Evolutionary conservation across 371 early-diverging fungal species (phyloP), one percentile per base, ranked within the genome.

Genomic region (Batkoa obscura): DNA sequence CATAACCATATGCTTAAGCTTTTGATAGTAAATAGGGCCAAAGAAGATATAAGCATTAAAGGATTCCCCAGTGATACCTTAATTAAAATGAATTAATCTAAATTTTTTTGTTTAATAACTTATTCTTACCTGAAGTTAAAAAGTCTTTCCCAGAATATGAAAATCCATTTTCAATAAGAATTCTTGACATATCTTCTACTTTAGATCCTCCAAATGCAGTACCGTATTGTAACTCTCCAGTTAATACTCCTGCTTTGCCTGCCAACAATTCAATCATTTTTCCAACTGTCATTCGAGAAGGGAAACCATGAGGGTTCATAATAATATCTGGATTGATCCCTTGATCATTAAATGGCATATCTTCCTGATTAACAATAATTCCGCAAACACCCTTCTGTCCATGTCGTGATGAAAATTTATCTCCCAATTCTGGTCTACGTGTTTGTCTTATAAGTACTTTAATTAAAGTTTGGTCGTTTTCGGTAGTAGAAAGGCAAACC

Each of bases 241-340:
- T 83, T 58, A 98, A 62, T 1, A 98, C 88, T 50, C 96, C 99
- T 0, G 98, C 98, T 69, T 99, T 99, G 58, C 99, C 99, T 4
- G 91, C 88, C 49, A 97, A 66, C 57, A 95, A 67, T 72, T 99
- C 99, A 66, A 99, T 90, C 85, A 99, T 94, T 69, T 99, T 98
- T 51, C 99, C 99, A 3, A 99, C 98, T 30, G 99, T 99, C 99
- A 99, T 99, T 73, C 99, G 94, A 30, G 92, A 92, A 32, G 99
- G 99, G 82, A 99, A 98, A 65, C 98, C 99, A 72, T 99, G 99
- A 35, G 99, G 99, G 73, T 99, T 99, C 98, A 99, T 99, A 70
- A 99, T 95, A 52, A 99, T 87, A 69, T 99, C 99, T 1, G 99
- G 99, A 33, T 75, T 76, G 15, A 98, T 78, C 45, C 99, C 99